Evolutionary conservation across 2,329 filamentous ascomycete species (phyloP).

Genomic region (Aspergillus phoenicis): DNA sequence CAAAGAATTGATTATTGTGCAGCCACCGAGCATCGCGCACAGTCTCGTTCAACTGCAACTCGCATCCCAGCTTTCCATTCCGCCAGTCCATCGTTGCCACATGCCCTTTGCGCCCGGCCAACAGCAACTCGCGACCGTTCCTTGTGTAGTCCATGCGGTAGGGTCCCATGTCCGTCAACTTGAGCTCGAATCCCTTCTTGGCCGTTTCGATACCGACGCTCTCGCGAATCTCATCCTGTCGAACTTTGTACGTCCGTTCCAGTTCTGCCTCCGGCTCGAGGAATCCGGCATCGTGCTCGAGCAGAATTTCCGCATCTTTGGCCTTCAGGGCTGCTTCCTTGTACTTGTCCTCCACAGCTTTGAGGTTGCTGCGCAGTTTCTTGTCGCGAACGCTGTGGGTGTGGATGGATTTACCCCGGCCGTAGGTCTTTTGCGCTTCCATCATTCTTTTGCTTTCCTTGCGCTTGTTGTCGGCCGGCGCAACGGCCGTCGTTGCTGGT

Average conservation of each 20-base stretch:
- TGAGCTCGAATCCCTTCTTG: slow-evolving; percentile 90
- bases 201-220: slow-evolving; percentile 80
- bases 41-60: slow-evolving; percentile 88
- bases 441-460: slow-evolving; percentile 44
- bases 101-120: slow-evolving; percentile 91
- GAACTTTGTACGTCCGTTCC: slow-evolving; percentile 88
- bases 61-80: slow-evolving; percentile 85
- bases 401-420: slow-evolving; percentile 75
- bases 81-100: slow-evolving; percentile 97
- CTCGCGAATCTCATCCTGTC: slow-evolving; percentile 79
- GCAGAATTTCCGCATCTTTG: slow-evolving; percentile 87
- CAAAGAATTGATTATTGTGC: slow-evolving; percentile 91
- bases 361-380: slow-evolving; percentile 82
- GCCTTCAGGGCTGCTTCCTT: slow-evolving; percentile 78
- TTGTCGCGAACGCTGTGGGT: slow-evolving; percentile 78
- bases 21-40: slow-evolving; percentile 88
- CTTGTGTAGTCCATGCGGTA: slow-evolving; percentile 88
- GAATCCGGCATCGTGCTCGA: slow-evolving; percentile 84
- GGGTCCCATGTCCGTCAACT: slow-evolving; percentile 78
- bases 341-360: slow-evolving; percentile 77
- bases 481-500: slow-evolving; percentile 32
- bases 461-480: slow-evolving; percentile 36
- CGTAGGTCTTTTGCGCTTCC: slow-evolving; percentile 74
- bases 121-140: slow-evolving; percentile 81
- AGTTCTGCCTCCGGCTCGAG: slow-evolving; percentile 85